Evolutionary conservation across 192 early-diverging fungal species (phyloP), one percentile per base, ranked within the genome.

Genomic region (Dissophora ornata): DNA sequence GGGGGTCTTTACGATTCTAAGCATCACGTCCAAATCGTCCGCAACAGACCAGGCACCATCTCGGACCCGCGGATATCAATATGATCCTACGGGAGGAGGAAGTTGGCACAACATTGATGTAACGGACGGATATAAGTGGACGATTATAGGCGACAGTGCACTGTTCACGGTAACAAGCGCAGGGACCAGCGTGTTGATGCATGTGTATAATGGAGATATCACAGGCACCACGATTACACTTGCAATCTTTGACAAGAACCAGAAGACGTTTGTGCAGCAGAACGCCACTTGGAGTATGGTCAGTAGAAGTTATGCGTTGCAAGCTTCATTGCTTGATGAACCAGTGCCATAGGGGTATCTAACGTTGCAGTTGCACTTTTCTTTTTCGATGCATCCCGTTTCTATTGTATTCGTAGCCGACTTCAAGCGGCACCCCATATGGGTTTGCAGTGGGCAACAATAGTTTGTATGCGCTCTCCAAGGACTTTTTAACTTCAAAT

Each of bases 1-100:
- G 21, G 70, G 70, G 0, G 62, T 74, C 29, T 74, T 65, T 25
- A 65, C 70, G 10, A 45, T 74, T 29, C 36, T 74, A 6, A 22
- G 36, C 13, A 25, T 18, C 1, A 18, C 36, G 11, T 44, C 61
- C 9, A 64, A 38, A 33, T 30, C n/a, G 8, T 18, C 7, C 15
- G 10, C 2, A 4, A 9, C 18, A 1, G 44, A 33, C 13, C 18
- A 33, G 22, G 19, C 41, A 40, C 38, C 22, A 4, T n/a, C 29
- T 3, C 2, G 24, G 8, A 25, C 25, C 3, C 48, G 48, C 1
- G 70, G 55, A 9, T 58, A 58, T 7, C 62, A 65, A 34, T 74
- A 65, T 41, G 36, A 57, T 26, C 38, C 47, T 25, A 8, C 50
- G 2, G 28, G 6, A 1, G 26, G 49, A 8, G 57, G 57, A 4